phyloP scores from a whole-genome alignment of 2,329 filamentous ascomycete genomes.

The Gnomoniopsis smithogilvyi region DNA sequence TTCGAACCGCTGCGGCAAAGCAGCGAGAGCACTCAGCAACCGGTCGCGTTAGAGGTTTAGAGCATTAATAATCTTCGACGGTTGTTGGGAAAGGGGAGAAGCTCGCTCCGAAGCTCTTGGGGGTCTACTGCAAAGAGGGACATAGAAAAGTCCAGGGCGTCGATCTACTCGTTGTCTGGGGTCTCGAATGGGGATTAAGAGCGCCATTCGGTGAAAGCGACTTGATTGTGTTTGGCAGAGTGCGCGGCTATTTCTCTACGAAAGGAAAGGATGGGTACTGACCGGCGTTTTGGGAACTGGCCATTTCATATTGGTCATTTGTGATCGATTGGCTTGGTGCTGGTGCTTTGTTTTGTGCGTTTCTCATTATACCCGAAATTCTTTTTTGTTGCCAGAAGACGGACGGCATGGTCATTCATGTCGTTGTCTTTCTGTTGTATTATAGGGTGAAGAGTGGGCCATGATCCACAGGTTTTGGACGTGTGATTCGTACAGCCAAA shows the following conservation, averaged over 20 bases:
- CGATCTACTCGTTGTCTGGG: constrained; percentile 1
- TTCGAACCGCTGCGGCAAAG: constrained; percentile 39
- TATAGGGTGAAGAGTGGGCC: background rate
- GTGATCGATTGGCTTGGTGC: constrained; percentile 1
- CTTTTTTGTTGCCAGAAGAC: background rate
- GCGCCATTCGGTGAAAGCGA: background rate
- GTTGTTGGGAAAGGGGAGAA: constrained; percentile 1
- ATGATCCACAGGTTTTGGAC: background rate
- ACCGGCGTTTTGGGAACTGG: constrained; percentile 8
- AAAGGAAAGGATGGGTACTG: constrained; percentile 3
- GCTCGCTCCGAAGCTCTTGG: background rate
- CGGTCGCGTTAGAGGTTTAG: constrained; percentile 17
- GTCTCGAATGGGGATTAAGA: background rate
- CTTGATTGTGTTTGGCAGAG: background rate
- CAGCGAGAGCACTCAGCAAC: constrained; percentile 11
- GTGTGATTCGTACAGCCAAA: too few relatives aligned
- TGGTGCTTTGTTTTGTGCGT: background rate
- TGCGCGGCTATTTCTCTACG: background rate
- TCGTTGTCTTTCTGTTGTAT: background rate
- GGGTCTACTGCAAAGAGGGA: background rate
- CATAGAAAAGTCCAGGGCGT: background rate
- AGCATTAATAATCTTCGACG: constrained; percentile 13
- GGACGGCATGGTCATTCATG: background rate
- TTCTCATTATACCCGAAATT: constrained; percentile 12
- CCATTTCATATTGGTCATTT: background rate